These are phyloP conservation scores for Colletotrichum abscissum DNA, from an alignment of 2,329 filamentous ascomycete species.

Conservation along the genomic window DNA sequence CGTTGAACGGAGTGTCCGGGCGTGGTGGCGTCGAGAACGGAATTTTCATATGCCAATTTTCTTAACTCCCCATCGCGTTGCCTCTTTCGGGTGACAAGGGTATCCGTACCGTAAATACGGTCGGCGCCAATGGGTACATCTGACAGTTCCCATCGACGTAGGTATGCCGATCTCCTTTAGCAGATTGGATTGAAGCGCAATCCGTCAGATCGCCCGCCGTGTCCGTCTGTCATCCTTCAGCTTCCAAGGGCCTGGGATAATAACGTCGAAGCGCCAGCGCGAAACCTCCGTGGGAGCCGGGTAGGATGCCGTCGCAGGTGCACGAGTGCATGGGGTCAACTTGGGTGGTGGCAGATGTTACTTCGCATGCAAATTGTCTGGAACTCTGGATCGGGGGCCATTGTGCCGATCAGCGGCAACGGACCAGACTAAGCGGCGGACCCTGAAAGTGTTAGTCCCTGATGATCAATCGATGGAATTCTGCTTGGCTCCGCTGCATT, in stretches of 20 bases:
- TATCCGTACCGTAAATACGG: slow-evolving; percentile 12
- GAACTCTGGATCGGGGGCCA: neutral
- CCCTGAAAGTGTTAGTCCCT: slow-evolving; percentile 15
- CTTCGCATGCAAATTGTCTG: neutral
- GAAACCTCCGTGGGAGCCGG: neutral
- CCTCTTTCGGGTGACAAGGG: neutral
- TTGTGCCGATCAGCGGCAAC: slow-evolving; percentile 28
- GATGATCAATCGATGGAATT: neutral
- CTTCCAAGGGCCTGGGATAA: neutral
- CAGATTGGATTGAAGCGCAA: neutral
- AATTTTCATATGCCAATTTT: neutral
- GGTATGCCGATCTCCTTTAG: slow-evolving; percentile 24
- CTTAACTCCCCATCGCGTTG: neutral
- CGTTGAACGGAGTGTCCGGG: slow-evolving; percentile 10
- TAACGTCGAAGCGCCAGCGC: slow-evolving; percentile 6
- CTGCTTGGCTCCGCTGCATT: neutral
- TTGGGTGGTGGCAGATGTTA: neutral
- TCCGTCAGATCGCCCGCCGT: neutral
- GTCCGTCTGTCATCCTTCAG: neutral
- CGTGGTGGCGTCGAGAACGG: slow-evolving; percentile 11
- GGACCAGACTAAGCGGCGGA: neutral
- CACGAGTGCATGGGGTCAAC: neutral
- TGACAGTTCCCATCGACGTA: neutral
- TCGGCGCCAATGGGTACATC: neutral
- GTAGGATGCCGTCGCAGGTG: neutral